phyloP scores from a whole-genome alignment of 176 grass and related monocot genomes.

The Juncus inflexus region DNA sequence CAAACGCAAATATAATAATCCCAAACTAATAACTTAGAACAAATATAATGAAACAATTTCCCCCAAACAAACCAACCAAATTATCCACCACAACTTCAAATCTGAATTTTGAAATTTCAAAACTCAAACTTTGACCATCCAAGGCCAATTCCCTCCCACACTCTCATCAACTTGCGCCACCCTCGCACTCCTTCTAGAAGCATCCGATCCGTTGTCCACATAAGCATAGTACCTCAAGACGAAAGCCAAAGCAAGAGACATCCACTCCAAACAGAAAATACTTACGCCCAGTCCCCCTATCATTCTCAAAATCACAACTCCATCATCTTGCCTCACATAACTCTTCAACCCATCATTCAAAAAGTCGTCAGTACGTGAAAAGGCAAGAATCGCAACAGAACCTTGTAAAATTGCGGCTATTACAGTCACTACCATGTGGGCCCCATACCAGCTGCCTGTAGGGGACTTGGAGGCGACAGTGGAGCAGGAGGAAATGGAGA shows the following conservation, averaged over 20 bases:
- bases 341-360: constrained; percentile 52
- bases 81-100: not conserved
- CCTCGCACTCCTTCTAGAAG: constrained; percentile 56
- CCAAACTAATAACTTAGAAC: not conserved
- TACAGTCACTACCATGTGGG: constrained; percentile 68
- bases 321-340: constrained; percentile 86
- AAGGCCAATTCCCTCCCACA: constrained; percentile 51
- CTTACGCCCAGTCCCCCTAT: constrained; percentile 75
- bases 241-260: constrained; percentile 81
- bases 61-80: not conserved
- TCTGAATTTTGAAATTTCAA: not conserved
- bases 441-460: constrained; percentile 57
- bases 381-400: constrained; percentile 68
- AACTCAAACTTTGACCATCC: constrained; percentile 72
- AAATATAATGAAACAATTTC: constrained; percentile 12
- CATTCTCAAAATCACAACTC: constrained; percentile 87
- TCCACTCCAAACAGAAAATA: constrained; percentile 96
- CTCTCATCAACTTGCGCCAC: constrained; percentile 57
- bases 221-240: constrained; percentile 76
- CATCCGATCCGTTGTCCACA: constrained; percentile 50
- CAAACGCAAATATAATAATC: constrained; percentile 7
- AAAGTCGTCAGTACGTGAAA: constrained; percentile 68
- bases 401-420: constrained; percentile 88
- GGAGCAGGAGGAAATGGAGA: constrained; percentile 73
- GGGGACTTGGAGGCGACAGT: constrained; percentile 53